A percentile compares a stretch with the other conserved stretches of the same genome.
Conservation (phyloP, 1,284 basidiomycete genomes). For the Fomitopsis pinicola region DNA sequence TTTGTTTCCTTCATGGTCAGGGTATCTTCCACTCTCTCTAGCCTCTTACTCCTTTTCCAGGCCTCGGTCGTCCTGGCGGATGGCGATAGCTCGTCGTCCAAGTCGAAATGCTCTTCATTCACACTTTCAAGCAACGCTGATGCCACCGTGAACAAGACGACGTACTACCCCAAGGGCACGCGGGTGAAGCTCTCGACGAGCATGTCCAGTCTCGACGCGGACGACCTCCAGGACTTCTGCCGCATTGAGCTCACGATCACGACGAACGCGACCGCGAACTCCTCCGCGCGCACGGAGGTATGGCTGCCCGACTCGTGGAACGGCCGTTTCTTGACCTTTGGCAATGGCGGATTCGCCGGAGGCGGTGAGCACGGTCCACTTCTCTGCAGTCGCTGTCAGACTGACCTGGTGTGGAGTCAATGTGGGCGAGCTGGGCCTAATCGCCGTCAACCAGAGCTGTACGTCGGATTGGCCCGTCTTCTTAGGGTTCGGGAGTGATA, state of each 20-base stretch:
- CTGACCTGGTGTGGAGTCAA: slow-evolving; percentile 12
- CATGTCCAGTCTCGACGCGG: slow-evolving; percentile 10
- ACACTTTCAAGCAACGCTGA: background rate
- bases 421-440: slow-evolving; percentile 23
- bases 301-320: slow-evolving; percentile 29
- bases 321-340: slow-evolving; percentile 22
- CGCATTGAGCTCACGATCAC: slow-evolving; percentile 16
- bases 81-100: background rate
- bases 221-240: slow-evolving; percentile 16
- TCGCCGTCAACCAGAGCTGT: slow-evolving; percentile 25
- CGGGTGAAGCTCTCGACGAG: background rate
- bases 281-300: slow-evolving; percentile 21
- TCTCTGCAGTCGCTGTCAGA: background rate
- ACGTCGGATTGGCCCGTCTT: background rate
- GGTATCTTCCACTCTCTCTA: background rate
- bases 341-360: slow-evolving; percentile 25
- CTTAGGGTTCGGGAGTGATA: background rate
- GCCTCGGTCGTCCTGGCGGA: background rate
- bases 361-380: slow-evolving; percentile 15
- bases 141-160: background rate
- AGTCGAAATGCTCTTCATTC: background rate
- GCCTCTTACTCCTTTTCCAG: background rate
- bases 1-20: background rate
- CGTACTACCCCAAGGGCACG: background rate
- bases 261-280: slow-evolving; percentile 20